A percentile compares a stretch with the other conserved stretches of the same genome.
phyloP scores from a whole-genome alignment of 2,329 filamentous ascomycete species.

The Drechslerella coelobrocha region DNA sequence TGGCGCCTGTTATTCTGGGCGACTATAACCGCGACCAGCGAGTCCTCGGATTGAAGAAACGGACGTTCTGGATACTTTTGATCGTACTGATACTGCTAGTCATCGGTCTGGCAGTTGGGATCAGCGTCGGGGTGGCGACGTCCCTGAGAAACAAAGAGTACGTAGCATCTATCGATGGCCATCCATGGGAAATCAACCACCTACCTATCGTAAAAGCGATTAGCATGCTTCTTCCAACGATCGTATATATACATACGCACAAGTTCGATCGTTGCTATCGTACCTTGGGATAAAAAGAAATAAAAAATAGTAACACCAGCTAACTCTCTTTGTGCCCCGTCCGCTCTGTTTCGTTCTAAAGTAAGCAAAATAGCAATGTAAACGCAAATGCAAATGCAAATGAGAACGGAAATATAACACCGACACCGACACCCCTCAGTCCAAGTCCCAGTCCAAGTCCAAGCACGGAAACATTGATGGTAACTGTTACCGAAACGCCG shows the following conservation, averaged over 20 bases:
- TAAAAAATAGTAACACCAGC: too few species aligned
- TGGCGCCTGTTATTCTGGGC: neutral
- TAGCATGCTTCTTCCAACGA: too few species aligned
- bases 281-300: too few species aligned
- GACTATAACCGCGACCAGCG: conserved; percentile 3
- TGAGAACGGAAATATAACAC: neutral
- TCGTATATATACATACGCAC: too few species aligned
- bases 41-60: conserved; percentile 18
- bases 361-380: too few species aligned
- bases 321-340: too few species aligned
- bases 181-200: neutral
- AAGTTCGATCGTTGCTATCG: too few species aligned
- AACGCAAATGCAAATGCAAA: neutral
- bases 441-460: neutral
- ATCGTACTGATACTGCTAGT: conserved; percentile 12
- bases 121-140: conserved; percentile 18
- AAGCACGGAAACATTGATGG: too few species aligned
- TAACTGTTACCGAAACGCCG: conserved; percentile 7
- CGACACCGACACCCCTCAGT: neutral
- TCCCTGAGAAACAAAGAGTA: conserved; percentile 15
- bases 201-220: too few species aligned
- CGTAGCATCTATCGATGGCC: conserved; percentile 1
- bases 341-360: too few species aligned
- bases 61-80: conserved; percentile 21
- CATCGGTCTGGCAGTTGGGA: conserved; percentile 9